phyloP scores from a whole-genome alignment of 441 rosid species.

The Mallotus japonicus region DNA sequence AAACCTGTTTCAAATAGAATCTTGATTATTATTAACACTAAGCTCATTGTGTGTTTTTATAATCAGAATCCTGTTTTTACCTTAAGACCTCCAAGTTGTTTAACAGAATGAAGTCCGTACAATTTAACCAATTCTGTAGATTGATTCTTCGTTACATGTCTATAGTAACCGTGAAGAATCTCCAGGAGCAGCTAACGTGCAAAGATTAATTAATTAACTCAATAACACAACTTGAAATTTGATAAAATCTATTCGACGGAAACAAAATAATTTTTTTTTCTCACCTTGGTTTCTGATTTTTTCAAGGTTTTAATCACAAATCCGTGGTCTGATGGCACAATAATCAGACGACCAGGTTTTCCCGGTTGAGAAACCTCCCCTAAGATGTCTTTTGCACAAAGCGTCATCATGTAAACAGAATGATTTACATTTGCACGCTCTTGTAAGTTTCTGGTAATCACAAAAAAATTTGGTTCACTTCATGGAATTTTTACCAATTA shows the following conservation, averaged over 20 bases:
- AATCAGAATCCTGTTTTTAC: slow-evolving; percentile 10
- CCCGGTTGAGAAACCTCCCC: slow-evolving; percentile 35
- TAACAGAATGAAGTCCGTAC: slow-evolving; percentile 48
- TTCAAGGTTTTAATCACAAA: slow-evolving; percentile 44
- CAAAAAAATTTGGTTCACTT: too few relatives aligned
- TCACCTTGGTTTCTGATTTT: slow-evolving; percentile 56
- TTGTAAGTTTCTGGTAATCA: slow-evolving; percentile 36
- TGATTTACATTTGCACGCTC: slow-evolving; percentile 40
- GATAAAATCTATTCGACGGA: neutral
- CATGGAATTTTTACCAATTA: too few relatives aligned
- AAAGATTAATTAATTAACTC: too few relatives aligned
- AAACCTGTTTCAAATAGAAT: slow-evolving; percentile 35
- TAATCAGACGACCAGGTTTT: slow-evolving; percentile 37
- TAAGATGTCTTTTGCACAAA: slow-evolving; percentile 46
- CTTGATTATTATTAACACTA: neutral
- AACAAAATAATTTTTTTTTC: neutral
- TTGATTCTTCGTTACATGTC: slow-evolving; percentile 35
- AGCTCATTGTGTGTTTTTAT: too few relatives aligned
- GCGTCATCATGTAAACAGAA: slow-evolving; percentile 40
- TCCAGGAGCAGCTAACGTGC: slow-evolving; percentile 34
- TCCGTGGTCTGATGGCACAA: slow-evolving; percentile 38
- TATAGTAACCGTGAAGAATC: slow-evolving; percentile 44
- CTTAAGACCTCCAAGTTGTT: slow-evolving; percentile 44
- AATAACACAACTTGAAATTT: too few relatives aligned
- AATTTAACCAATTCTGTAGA: slow-evolving; percentile 34